Percentiles rank a stretch among this genome's conserved stretches.
phyloP scores from a whole-genome alignment of 768 basidiomycete species.

The Boletus reticulatus region DNA sequence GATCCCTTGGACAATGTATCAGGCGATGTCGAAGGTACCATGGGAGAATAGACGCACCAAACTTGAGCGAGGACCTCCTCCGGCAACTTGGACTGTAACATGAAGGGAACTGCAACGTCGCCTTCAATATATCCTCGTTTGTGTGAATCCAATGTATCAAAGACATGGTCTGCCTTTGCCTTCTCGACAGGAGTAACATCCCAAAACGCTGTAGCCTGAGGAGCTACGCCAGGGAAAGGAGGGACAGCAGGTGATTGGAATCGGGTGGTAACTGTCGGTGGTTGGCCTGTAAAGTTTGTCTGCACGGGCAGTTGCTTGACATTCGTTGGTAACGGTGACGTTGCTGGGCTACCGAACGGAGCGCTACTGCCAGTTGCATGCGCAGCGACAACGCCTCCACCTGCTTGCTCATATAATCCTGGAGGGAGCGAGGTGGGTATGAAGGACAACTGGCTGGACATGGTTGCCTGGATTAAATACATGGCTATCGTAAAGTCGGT shows the following conservation, averaged over 20 bases:
- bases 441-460: slow-evolving; percentile 72
- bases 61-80: slow-evolving; percentile 85
- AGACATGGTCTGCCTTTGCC: slow-evolving; percentile 70
- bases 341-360: slow-evolving; percentile 57
- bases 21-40: background rate
- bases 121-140: slow-evolving; percentile 84
- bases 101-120: slow-evolving; percentile 92
- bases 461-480: slow-evolving; percentile 92
- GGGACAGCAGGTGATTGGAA: slow-evolving; percentile 22
- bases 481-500: slow-evolving; percentile 94
- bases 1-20: slow-evolving; percentile 61
- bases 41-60: slow-evolving; percentile 57
- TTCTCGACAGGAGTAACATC: slow-evolving; percentile 84
- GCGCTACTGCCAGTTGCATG: slow-evolving; percentile 62
- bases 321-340: slow-evolving; percentile 40
- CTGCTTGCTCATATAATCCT: slow-evolving; percentile 82
- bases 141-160: slow-evolving; percentile 75
- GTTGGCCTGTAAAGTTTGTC: slow-evolving; percentile 46
- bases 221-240: slow-evolving; percentile 27
- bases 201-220: slow-evolving; percentile 51
- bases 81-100: slow-evolving; percentile 84
- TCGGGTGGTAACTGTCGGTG: slow-evolving; percentile 24
- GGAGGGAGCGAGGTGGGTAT: slow-evolving; percentile 78
- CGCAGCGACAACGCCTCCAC: slow-evolving; percentile 39
- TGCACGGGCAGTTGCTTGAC: slow-evolving; percentile 66